Conservation (phyloP, 192 early-diverging fungal genomes). For the Backusella tarrabulga region DNA sequence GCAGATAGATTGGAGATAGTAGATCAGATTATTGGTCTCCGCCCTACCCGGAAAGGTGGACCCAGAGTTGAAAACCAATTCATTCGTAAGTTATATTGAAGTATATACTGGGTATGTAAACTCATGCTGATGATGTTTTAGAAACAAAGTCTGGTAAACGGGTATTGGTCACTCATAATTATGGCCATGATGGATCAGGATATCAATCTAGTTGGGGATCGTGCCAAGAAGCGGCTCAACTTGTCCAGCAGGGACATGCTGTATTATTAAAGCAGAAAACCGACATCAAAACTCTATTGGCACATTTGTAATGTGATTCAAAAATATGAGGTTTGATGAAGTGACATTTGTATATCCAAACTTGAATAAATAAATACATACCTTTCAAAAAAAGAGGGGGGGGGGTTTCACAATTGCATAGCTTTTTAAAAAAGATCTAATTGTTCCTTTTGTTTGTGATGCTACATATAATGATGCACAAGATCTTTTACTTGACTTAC, state of each 20-base stretch:
- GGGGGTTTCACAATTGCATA: too few species aligned
- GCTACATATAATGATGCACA: too few species aligned
- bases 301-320: not conserved
- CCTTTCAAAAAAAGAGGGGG: too few species aligned
- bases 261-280: not conserved
- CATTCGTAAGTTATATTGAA: conserved; percentile 30
- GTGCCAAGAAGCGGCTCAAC: conserved; percentile 32
- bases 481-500: too few species aligned
- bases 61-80: conserved; percentile 56
- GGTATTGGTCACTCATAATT: conserved; percentile 56
- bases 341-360: not conserved
- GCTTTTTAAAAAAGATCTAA: too few species aligned
- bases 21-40: conserved; percentile 49
- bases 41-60: conserved; percentile 47
- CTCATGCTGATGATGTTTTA: not conserved
- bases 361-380: not conserved
- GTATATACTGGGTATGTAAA: not conserved
- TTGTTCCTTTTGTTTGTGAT: too few species aligned
- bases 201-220: conserved; percentile 65
- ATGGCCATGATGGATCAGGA: conserved; percentile 59
- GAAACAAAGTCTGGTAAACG: conserved; percentile 23
- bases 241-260: conserved; percentile 35
- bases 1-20: conserved; percentile 39
- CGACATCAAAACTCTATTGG: not conserved
- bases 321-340: not conserved